Percentiles rank a stretch among this genome's conserved stretches.
Evolutionary conservation across 805 yeast genomes (phyloP).

Genomic region (Metschnikowia lochheadii): DNA sequence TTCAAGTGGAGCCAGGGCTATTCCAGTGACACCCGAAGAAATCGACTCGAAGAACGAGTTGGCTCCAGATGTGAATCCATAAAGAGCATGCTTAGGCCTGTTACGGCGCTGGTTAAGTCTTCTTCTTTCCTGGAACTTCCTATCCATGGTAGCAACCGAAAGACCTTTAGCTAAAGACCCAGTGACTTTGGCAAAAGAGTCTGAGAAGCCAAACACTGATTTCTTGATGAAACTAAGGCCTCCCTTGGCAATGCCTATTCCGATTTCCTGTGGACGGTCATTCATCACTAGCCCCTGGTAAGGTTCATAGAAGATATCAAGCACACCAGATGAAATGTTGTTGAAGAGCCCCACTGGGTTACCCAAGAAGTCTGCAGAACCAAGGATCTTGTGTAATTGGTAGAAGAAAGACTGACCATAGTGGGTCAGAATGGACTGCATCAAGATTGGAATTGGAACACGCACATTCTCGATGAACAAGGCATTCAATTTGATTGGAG

Average conservation of each 20-base stretch:
- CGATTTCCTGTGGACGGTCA: constrained; percentile 93
- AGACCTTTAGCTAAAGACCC: constrained; percentile 94
- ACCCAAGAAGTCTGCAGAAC: constrained; percentile 94
- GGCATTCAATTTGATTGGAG: constrained; percentile 87
- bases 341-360: constrained; percentile 97
- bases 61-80: constrained; percentile 83
- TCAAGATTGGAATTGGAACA: constrained; percentile 72
- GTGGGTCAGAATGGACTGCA: constrained; percentile 72
- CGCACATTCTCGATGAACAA: constrained; percentile 83
- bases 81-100: constrained; percentile 77
- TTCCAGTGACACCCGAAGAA: constrained; percentile 82
- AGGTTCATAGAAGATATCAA: constrained; percentile 96
- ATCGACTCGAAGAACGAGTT: constrained; percentile 82
- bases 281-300: constrained; percentile 92
- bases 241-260: constrained; percentile 94
- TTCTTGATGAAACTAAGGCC: constrained; percentile 91
- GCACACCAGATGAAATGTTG: constrained; percentile 88
- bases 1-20: constrained; percentile 85
- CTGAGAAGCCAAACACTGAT: constrained; percentile 91
- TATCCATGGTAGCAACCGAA: constrained; percentile 85
- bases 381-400: constrained; percentile 87
- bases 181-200: constrained; percentile 87
- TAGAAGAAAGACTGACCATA: constrained; percentile 89
- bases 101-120: constrained; percentile 71
- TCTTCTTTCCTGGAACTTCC: constrained; percentile 76